These are phyloP conservation scores for Westerdykella aurantiaca DNA, from an alignment of 2,329 filamentous ascomycete species.

Conservation along the genomic window DNA sequence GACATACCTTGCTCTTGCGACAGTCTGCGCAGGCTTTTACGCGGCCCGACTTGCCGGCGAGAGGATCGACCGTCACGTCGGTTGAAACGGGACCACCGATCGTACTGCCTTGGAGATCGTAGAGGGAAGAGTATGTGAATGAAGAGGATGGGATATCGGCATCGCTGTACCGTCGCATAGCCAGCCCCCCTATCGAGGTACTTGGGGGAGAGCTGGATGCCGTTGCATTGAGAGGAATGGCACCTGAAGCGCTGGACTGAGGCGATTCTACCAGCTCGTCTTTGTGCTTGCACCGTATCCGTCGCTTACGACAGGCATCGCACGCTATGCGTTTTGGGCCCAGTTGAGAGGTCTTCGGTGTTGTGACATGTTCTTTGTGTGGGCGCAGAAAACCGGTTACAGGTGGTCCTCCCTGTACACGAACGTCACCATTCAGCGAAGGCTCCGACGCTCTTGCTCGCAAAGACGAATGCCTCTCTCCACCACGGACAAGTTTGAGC, in stretches of 20 bases:
- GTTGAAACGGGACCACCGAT: conserved; percentile 30
- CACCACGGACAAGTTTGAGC: conserved; percentile 40
- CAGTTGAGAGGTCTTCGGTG: conserved; percentile 53
- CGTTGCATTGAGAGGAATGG: conserved; percentile 15
- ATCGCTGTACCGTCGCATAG: conserved; percentile 31
- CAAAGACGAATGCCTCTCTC: conserved; percentile 37
- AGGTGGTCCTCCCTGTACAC: conserved; percentile 3
- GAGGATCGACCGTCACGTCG: conserved; percentile 32
- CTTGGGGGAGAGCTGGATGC: conserved; percentile 4
- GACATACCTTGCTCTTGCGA: conserved; percentile 59
- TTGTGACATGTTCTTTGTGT: conserved; percentile 40
- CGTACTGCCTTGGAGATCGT: conserved; percentile 13
- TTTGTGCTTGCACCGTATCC: conserved; percentile 60
- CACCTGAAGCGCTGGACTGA: not conserved
- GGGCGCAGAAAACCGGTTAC: conserved; percentile 34
- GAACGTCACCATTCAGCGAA: conserved; percentile 13
- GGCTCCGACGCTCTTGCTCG: conserved; percentile 30
- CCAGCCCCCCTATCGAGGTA: conserved; percentile 28
- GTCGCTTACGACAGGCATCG: conserved; percentile 56
- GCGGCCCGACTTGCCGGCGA: conserved; percentile 51
- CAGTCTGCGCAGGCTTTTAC: conserved; percentile 62
- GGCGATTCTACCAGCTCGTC: conserved; percentile 41
- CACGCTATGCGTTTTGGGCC: conserved; percentile 58
- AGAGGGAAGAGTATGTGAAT: not conserved
- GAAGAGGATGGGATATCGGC: conserved; percentile 10